These are phyloP conservation scores for Platanthera zijinensis DNA, from an alignment of 106 monocot species.

Conservation along the genomic window DNA sequence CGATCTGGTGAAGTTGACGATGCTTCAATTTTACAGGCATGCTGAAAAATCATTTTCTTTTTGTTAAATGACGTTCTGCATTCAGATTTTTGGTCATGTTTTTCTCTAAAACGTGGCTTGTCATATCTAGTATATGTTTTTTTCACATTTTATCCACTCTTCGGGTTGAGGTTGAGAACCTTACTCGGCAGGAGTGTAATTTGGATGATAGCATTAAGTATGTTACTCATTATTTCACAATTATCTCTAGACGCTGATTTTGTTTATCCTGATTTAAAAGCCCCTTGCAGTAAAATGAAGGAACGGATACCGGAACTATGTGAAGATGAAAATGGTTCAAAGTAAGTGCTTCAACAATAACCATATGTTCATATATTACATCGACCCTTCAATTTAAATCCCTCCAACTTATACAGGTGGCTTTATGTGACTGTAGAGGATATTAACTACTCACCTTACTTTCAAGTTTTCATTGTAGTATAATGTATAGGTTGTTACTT, in stretches of 20 bases:
- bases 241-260: too few relatives aligned
- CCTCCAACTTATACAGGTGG: slow-evolving; percentile 45
- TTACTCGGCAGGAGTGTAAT: too few relatives aligned
- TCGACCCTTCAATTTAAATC: not conserved
- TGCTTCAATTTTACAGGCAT: slow-evolving; percentile 59
- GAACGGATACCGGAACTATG: slow-evolving; percentile 46
- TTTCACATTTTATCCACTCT: too few relatives aligned
- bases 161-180: too few relatives aligned
- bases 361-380: not conserved
- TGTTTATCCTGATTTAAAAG: too few relatives aligned
- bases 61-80: not conserved
- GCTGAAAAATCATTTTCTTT: not conserved
- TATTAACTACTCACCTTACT: slow-evolving; percentile 75
- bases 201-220: too few relatives aligned
- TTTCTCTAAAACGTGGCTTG: too few relatives aligned
- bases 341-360: slow-evolving; percentile 15
- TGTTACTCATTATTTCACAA: too few relatives aligned
- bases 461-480: slow-evolving; percentile 43
- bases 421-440: slow-evolving; percentile 94
- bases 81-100: too few relatives aligned
- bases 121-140: too few relatives aligned
- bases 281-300: slow-evolving; percentile 54
- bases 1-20: slow-evolving; percentile 37
- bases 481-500: not conserved
- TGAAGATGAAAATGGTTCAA: slow-evolving; percentile 77